These are phyloP conservation scores for Candida hungchunana DNA, from an alignment of 805 yeast species.

Conservation along the genomic window DNA sequence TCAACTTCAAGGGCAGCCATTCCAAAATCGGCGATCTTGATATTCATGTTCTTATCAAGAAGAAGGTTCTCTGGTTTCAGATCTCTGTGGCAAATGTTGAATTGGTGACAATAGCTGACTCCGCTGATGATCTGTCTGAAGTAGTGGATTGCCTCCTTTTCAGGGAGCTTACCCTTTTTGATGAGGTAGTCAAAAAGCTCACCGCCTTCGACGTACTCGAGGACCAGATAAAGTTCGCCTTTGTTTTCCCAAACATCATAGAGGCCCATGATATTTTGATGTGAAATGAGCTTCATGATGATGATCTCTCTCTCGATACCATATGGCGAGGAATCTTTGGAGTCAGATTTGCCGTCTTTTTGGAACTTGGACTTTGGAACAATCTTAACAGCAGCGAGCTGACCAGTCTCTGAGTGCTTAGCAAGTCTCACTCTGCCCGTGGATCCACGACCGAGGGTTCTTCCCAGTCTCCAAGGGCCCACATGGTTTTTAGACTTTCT, in stretches of 20 bases:
- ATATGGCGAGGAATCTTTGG: slow-evolving; percentile 61
- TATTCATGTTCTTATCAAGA: slow-evolving; percentile 78
- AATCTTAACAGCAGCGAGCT: slow-evolving; percentile 93
- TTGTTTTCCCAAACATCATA: slow-evolving; percentile 89
- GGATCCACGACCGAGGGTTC: slow-evolving; percentile 94
- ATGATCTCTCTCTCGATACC: slow-evolving; percentile 86
- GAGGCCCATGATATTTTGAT: slow-evolving; percentile 72
- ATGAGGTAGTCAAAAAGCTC: slow-evolving; percentile 91
- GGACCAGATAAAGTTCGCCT: slow-evolving; percentile 74
- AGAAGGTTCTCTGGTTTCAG: slow-evolving; percentile 77
- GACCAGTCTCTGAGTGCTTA: slow-evolving; percentile 76
- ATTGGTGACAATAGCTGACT: slow-evolving; percentile 77
- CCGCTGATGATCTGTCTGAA: slow-evolving; percentile 85
- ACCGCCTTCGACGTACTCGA: slow-evolving; percentile 97
- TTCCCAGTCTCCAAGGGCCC: slow-evolving; percentile 96
- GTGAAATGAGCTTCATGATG: slow-evolving; percentile 76
- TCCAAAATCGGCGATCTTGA: slow-evolving; percentile 97
- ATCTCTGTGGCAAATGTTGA: slow-evolving; percentile 86
- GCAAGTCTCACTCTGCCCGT: slow-evolving; percentile 94
- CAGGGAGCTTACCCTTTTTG: slow-evolving; percentile 83
- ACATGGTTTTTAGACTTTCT: slow-evolving; percentile 35
- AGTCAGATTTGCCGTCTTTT: slow-evolving; percentile 29
- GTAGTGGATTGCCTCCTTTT: slow-evolving; percentile 83
- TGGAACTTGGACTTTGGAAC: slow-evolving; percentile 80
- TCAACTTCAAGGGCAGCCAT: slow-evolving; percentile 95